Evolutionary conservation across 2,329 filamentous ascomycete species (phyloP).

Genomic region (Botrytis deweyae): DNA sequence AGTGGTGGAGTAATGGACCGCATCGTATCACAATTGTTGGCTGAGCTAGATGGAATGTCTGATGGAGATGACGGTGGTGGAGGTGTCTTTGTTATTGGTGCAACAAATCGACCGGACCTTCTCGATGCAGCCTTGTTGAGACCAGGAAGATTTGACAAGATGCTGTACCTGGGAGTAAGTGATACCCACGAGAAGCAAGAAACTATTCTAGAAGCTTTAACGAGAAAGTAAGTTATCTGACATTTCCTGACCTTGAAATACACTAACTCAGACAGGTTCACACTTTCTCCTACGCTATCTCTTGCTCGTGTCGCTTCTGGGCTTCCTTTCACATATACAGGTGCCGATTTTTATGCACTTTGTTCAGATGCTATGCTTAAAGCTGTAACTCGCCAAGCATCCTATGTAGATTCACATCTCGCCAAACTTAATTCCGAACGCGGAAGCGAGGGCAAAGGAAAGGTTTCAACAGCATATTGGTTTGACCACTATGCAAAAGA

Average conservation of each 20-base stretch:
- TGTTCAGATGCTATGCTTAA: constrained; percentile 99
- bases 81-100: constrained; percentile 94
- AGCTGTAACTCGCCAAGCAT: constrained; percentile 88
- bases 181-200: constrained; percentile 97
- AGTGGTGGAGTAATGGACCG: constrained; percentile 98
- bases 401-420: constrained; percentile 80
- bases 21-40: constrained; percentile 91
- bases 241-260: constrained; percentile 14
- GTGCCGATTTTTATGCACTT: constrained; percentile 93
- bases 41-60: constrained; percentile 97
- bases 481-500: constrained; percentile 88
- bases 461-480: constrained; percentile 82
- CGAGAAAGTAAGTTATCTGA: constrained; percentile 72
- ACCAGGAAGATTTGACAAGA: constrained; percentile 94
- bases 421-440: constrained; percentile 59
- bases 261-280: constrained; percentile 63
- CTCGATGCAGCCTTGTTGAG: constrained; percentile 86
- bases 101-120: constrained; percentile 91
- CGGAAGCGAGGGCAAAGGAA: constrained; percentile 29
- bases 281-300: constrained; percentile 75
- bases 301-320: constrained; percentile 70
- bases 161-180: constrained; percentile 94
- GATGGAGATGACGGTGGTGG: constrained; percentile 77
- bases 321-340: constrained; percentile 94
- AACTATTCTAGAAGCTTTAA: constrained; percentile 90